A percentile compares a stretch with the other conserved stretches of the same genome.
phyloP scores from a whole-genome alignment of 768 basidiomycete genomes.

The Russula vinacea region DNA sequence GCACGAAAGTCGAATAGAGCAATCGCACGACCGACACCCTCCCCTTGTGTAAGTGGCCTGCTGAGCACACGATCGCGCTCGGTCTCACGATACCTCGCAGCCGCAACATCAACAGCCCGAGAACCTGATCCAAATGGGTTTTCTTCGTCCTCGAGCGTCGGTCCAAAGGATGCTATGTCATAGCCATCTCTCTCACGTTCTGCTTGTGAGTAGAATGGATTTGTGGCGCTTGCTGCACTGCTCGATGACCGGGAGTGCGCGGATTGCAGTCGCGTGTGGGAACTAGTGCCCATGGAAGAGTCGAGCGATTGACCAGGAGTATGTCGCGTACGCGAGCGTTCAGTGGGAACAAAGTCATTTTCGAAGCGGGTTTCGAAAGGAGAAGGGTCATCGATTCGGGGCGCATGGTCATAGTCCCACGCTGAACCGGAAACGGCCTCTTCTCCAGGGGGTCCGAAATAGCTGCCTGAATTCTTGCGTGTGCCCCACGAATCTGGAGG shows the following conservation, averaged over 20 bases:
- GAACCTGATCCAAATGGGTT: conserved; percentile 18
- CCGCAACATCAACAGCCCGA: conserved; percentile 1
- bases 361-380: conserved; percentile 26
- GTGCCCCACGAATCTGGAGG: conserved; percentile 66
- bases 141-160: conserved; percentile 26
- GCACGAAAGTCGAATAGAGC: conserved; percentile 73
- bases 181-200: conserved; percentile 17
- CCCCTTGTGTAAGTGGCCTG: conserved; percentile 48
- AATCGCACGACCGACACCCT: conserved; percentile 69
- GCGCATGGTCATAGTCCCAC: conserved; percentile 29
- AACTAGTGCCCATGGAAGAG: neutral
- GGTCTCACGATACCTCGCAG: conserved; percentile 15
- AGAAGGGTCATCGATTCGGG: conserved; percentile 22
- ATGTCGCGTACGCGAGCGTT: conserved; percentile 15
- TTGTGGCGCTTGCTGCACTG: neutral
- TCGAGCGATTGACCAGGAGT: conserved; percentile 12
- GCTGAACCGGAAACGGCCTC: conserved; percentile 29
- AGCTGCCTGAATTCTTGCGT: conserved; percentile 50
- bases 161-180: conserved; percentile 16
- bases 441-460: conserved; percentile 43
- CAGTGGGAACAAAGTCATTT: conserved; percentile 21
- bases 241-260: conserved; percentile 18
- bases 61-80: conserved; percentile 42
- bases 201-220: conserved; percentile 19
- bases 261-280: conserved; percentile 2